Percentiles rank a stretch among this genome's conserved stretches.
Conservation (phyloP, 306 rosid genomes). For the Glycine tomentella region DNA sequence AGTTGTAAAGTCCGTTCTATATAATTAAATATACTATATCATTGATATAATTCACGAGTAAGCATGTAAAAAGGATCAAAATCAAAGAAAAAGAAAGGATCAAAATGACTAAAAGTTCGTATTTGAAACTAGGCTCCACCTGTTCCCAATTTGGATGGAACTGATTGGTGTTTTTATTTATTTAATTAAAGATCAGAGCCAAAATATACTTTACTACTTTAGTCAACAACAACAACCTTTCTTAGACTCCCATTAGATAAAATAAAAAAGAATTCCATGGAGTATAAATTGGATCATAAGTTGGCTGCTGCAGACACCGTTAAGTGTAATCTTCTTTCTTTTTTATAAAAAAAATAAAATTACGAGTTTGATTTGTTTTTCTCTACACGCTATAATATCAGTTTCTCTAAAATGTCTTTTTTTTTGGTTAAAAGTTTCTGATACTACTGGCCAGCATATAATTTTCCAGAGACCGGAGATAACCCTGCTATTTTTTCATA, state of each 20-base stretch:
- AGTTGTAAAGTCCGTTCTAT: conserved; percentile 6
- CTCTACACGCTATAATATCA: background rate
- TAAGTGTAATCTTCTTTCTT: background rate
- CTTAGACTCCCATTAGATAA: conserved; percentile 1
- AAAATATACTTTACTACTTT: background rate
- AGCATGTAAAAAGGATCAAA: background rate
- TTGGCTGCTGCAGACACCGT: background rate
- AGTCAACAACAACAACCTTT: background rate
- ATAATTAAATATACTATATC: background rate
- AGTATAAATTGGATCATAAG: background rate
- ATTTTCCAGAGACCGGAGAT: no score
- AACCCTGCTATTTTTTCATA: no score
- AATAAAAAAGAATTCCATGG: background rate
- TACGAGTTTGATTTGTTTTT: background rate
- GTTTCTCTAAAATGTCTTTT: background rate
- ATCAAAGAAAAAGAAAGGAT: background rate
- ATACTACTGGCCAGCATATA: background rate
- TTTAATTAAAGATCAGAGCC: background rate
- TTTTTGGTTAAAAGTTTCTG: background rate
- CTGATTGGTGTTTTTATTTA: background rate
- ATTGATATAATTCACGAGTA: background rate
- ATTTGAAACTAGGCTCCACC: conserved; percentile 2
- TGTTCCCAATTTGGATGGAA: conserved; percentile 12
- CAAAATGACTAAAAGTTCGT: conserved; percentile 3
- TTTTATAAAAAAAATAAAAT: background rate